A percentile compares a stretch with the other conserved stretches of the same genome.
phyloP scores from a whole-genome alignment of 1,284 basidiomycete genomes.

The Boletus holoroseus region DNA sequence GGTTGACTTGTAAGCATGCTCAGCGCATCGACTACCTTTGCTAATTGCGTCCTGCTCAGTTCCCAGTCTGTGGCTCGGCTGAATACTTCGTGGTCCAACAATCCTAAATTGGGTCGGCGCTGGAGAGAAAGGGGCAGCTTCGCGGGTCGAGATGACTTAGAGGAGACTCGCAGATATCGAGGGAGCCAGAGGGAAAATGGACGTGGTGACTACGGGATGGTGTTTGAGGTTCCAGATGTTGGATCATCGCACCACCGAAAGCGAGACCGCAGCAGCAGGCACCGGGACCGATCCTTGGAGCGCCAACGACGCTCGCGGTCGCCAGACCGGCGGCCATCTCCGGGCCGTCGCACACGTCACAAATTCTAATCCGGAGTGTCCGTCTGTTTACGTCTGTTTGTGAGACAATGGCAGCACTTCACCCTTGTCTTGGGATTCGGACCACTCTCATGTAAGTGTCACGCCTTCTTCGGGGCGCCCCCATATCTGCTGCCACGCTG shows the following conservation, averaged over 20 bases:
- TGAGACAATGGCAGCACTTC: constrained; percentile 8
- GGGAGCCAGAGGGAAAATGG: constrained; percentile 36
- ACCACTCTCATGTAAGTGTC: constrained; percentile 1
- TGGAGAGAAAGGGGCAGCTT: constrained; percentile 44
- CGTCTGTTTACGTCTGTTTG: constrained; percentile 23
- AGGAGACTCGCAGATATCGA: constrained; percentile 62
- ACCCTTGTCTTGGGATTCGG: constrained; percentile 19
- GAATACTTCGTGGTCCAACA: constrained; percentile 71
- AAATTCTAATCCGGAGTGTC: constrained; percentile 3
- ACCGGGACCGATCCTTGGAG: constrained; percentile 21
- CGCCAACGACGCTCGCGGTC: constrained; percentile 25
- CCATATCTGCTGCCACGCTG: not conserved
- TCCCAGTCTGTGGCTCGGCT: constrained; percentile 84
- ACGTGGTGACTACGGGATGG: constrained; percentile 56
- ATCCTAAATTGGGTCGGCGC: constrained; percentile 52
- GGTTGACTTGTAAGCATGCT: constrained; percentile 78
- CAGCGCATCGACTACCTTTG: constrained; percentile 2
- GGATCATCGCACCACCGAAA: constrained; percentile 20
- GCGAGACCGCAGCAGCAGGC: constrained; percentile 22
- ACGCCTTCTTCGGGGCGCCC: too few relatives aligned
- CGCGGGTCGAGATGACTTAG: constrained; percentile 67
- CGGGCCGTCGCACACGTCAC: constrained; percentile 7
- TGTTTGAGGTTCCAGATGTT: constrained; percentile 57
- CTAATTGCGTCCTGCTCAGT: constrained; percentile 39
- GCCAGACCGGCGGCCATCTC: constrained; percentile 17